Base-by-base conservation (phyloP, 2,329 filamentous ascomycete species). In the Fusarium pseudograminearum region DNA sequence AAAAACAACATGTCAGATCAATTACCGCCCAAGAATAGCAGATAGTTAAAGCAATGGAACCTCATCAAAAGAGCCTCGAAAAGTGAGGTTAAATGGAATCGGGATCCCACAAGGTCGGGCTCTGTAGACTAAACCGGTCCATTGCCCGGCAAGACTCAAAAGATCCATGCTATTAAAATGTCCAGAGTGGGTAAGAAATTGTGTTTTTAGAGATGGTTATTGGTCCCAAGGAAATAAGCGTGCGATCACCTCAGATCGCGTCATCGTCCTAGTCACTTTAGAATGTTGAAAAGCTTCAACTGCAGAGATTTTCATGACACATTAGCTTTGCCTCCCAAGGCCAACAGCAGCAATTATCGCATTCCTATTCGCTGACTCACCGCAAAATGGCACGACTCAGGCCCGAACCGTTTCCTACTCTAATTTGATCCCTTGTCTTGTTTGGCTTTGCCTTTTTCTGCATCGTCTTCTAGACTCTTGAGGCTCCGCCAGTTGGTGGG, bases 201-300 rank as follows among this genome's bases (percentile, higher is more conserved):
- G 54, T 42, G 26, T 6, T 15, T 31, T 22, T 7, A 8, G 12
- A 7, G 1, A 8, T 18, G 9, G 3, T 33, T 12, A 75, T 75
- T 75, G 72, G 73, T 4, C 5, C 1, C 1, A 7, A 18, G 10
- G 11, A 57, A 62, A 64, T 53, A 66, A 52, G 51, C 51, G 61
- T 48, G 51, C 67, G 61, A 76, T 74, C 69, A 72, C 73, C 67
- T 73, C 70, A 74, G 73, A 76, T 76, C 71, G 73, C 73, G 73
- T 67, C 73, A 76, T 76, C 73, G 73, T 53, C 71, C 73, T 45
- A 46, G 73, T 76, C 71, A 38, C 30, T 66, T 45, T 48, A 38
- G 66, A 55, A 26, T 8, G 42, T 24, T 33, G 28, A 18, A 60
- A 66, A 52, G 36, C 28, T 55, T 46, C 34, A 67, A 52, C 41